Evolutionary conservation across 225 moss, liverwort and hornwort species (phyloP), one percentile per base, ranked within the genome.

Genomic region (Polytrichum commune): DNA sequence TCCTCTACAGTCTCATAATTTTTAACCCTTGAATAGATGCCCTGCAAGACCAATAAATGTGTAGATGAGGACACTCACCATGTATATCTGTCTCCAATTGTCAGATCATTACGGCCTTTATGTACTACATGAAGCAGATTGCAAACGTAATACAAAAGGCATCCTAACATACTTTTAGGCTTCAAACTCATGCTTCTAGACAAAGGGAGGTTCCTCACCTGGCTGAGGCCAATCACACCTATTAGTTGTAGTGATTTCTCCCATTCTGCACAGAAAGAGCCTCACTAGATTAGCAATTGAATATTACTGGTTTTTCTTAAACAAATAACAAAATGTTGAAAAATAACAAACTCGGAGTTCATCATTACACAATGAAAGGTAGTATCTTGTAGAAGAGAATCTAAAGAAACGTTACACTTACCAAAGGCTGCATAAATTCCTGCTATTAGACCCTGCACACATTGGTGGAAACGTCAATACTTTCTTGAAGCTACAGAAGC

Each of bases 221-320:
- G 74, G 27, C 82, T 83, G 60, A 86, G 53, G 57, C 87, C 89
- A 53, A 98, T 66, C 38, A 91, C 55, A 60, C 93, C 98, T 63
- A 98, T 25, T 30, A 91, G 72, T 75, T 98, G 93, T 67, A 98
- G 68, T 1, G 90, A 63, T 75, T 83, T 98, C 81, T 98, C 98
- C 95, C 95, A 98, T 82, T 98, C 95, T 98, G 90, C 73, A 65
- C 54, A 30, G 4, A 46, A 46, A 71, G 46, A 46, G 46, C 16
- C 46, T 46, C 46, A 67, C 54, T 55, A 7, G 19, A 56, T 35
- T 8, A 46, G 46, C 10, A 46, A 46, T 13, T 46, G 16, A 46
- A 46, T 46, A 46, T 46, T 46, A 4, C 13, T 46, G 46, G 16
- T 46, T 16, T 46, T 46, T 3, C 46, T 46, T 46, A 46, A 46